A percentile compares a stretch with the other conserved stretches of the same genome.
Conservation (phyloP, 192 early-diverging fungal genomes). For the Umbelopsis sp. region DNA sequence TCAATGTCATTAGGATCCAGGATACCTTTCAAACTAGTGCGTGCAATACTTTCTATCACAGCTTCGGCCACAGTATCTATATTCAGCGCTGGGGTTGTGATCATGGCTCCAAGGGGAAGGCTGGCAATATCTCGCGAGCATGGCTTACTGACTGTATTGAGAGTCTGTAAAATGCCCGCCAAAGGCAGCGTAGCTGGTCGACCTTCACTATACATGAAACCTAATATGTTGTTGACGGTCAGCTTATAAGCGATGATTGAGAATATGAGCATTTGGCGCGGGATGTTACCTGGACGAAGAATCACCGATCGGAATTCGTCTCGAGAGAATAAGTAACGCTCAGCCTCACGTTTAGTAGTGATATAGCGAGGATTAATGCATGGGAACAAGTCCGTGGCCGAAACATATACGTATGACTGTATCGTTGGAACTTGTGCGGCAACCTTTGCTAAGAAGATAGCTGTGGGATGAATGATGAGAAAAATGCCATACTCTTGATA, state of each 20-base stretch:
- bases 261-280: background rate
- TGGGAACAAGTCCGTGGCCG: conserved; percentile 66
- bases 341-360: conserved; percentile 76
- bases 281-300: conserved; percentile 50
- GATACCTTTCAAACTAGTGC: conserved; percentile 39
- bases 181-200: conserved; percentile 63
- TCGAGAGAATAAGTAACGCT: conserved; percentile 55
- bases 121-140: conserved; percentile 44
- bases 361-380: conserved; percentile 68
- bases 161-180: conserved; percentile 53
- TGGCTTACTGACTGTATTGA: conserved; percentile 41
- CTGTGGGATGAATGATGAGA: conserved; percentile 29
- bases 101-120: conserved; percentile 47
- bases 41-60: conserved; percentile 44
- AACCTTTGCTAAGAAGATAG: conserved; percentile 57
- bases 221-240: conserved; percentile 9
- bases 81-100: conserved; percentile 47
- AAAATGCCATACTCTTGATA: background rate
- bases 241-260: background rate
- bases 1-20: conserved; percentile 49
- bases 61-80: conserved; percentile 53
- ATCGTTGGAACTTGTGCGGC: conserved; percentile 50
- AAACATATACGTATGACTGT: conserved; percentile 67
- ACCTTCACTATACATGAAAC: conserved; percentile 63
- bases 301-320: conserved; percentile 53